Conservation (phyloP, 1,284 basidiomycete genomes). For the Ganoderma lucidum region DNA sequence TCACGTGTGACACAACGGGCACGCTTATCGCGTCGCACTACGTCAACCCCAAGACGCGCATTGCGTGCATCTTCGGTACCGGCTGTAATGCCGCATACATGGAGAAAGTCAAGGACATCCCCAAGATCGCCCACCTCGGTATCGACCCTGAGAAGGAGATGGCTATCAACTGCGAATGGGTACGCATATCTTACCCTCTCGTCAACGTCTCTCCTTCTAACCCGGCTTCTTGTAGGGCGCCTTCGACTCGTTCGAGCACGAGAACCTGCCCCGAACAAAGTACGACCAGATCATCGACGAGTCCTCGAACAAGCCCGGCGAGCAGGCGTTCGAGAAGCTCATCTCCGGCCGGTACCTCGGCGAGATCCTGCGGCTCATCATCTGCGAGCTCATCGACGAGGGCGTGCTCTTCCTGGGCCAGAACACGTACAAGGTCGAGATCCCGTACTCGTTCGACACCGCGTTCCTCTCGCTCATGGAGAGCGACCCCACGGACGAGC, state of each 20-base stretch:
- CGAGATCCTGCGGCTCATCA: constrained; percentile 92
- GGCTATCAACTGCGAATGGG: constrained; percentile 98
- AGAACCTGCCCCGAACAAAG: constrained; percentile 93
- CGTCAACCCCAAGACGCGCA: constrained; percentile 90
- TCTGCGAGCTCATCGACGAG: constrained; percentile 96
- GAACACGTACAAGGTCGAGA: constrained; percentile 97
- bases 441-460: constrained; percentile 92
- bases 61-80: constrained; percentile 97
- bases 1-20: constrained; percentile 98
- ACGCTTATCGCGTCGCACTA: constrained; percentile 98
- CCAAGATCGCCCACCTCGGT: constrained; percentile 82
- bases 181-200: constrained; percentile 43
- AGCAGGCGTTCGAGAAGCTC: constrained; percentile 98
- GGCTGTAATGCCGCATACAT: constrained; percentile 99
- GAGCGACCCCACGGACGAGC: constrained; percentile 97
- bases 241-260: constrained; percentile 96
- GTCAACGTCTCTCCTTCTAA: too few species aligned
- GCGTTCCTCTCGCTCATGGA: constrained; percentile 98
- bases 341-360: constrained; percentile 98
- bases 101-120: constrained; percentile 83
- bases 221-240: constrained; percentile 71
- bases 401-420: constrained; percentile 98
- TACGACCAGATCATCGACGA: constrained; percentile 96
- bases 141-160: constrained; percentile 80
- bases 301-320: constrained; percentile 94